phyloP scores from a whole-genome alignment of 179 eudicot species.

The Vitellaria paradoxa region DNA sequence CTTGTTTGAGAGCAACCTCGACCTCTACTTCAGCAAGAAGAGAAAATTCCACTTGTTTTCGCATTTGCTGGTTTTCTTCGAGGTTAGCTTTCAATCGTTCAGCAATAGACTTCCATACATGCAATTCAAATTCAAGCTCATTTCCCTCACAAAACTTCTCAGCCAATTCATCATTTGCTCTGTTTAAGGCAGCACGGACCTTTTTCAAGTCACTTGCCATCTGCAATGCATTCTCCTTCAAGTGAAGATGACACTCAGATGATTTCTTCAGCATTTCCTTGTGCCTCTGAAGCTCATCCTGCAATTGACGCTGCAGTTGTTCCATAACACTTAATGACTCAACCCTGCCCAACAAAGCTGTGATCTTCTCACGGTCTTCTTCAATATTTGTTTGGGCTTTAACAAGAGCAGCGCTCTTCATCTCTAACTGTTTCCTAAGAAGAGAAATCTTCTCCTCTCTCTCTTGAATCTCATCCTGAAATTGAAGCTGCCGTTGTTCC shows the following conservation, averaged over 20 bases:
- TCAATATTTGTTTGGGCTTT: constrained; percentile 32
- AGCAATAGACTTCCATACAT: constrained; percentile 43
- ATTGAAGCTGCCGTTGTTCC: constrained; percentile 39
- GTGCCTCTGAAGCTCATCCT: constrained; percentile 44
- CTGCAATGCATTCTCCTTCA: constrained; percentile 47
- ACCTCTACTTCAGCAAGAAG: constrained; percentile 49
- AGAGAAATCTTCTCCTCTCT: constrained; percentile 23
- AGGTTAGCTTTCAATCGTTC: constrained; percentile 51
- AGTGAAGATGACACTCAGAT: constrained; percentile 28
- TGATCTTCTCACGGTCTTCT: constrained; percentile 46
- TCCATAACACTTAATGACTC: constrained; percentile 37
- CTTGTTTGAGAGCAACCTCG: constrained; percentile 47
- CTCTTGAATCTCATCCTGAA: constrained; percentile 26
- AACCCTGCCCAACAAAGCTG: constrained; percentile 38
- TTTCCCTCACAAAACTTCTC: constrained; percentile 42
- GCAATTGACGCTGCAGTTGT: constrained; percentile 37
- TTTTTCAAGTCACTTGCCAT: constrained; percentile 43
- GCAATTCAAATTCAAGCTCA: constrained; percentile 70
- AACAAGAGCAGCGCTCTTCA: constrained; percentile 26
- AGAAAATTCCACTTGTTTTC: constrained; percentile 61
- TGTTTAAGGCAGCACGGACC: constrained; percentile 42
- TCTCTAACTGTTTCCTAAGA: constrained; percentile 38
- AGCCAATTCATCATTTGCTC: constrained; percentile 49
- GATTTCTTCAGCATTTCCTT: constrained; percentile 56
- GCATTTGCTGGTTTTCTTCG: constrained; percentile 44